These are phyloP conservation scores for Pyrenopolyporus hunteri DNA, from an alignment of 495 filamentous ascomycete species.

Conservation along the genomic window DNA sequence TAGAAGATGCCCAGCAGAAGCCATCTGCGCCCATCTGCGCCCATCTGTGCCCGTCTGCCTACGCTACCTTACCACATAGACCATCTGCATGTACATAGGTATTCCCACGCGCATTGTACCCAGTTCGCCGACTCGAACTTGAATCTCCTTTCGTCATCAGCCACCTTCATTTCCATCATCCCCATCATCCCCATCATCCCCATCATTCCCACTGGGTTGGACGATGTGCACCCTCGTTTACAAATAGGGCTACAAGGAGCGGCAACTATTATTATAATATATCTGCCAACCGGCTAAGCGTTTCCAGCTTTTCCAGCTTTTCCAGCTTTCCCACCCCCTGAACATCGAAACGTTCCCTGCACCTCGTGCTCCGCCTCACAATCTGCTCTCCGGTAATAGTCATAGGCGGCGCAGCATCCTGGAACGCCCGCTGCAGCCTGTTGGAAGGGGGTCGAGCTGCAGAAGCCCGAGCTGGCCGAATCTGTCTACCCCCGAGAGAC, in stretches of 20 bases:
- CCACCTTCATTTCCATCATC: not conserved
- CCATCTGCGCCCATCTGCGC: not conserved
- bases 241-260: constrained; percentile 14
- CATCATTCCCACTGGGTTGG: too few species aligned
- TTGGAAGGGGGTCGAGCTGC: not conserved
- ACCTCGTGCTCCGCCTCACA: constrained; percentile 24
- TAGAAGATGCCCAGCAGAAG: not conserved
- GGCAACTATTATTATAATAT: constrained; percentile 11
- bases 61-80: too few species aligned
- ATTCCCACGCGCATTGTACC: too few species aligned
- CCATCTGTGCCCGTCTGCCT: not conserved
- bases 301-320: too few species aligned
- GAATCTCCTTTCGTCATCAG: not conserved
- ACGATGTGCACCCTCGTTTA: constrained; percentile 1
- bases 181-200: too few species aligned
- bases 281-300: constrained; percentile 9
- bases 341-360: not conserved
- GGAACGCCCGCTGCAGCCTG: constrained; percentile 2
- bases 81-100: too few species aligned
- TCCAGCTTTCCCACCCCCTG: too few species aligned
- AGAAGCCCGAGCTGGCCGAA: constrained; percentile 8
- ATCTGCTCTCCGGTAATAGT: constrained; percentile 12
- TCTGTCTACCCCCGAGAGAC: not conserved
- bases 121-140: too few species aligned
- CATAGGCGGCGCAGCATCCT: constrained; percentile 14